Evolutionary conservation across 2,329 filamentous ascomycete genomes (phyloP), one percentile per base, ranked within the genome.

Genomic region (Fusarium sulawesiense): DNA sequence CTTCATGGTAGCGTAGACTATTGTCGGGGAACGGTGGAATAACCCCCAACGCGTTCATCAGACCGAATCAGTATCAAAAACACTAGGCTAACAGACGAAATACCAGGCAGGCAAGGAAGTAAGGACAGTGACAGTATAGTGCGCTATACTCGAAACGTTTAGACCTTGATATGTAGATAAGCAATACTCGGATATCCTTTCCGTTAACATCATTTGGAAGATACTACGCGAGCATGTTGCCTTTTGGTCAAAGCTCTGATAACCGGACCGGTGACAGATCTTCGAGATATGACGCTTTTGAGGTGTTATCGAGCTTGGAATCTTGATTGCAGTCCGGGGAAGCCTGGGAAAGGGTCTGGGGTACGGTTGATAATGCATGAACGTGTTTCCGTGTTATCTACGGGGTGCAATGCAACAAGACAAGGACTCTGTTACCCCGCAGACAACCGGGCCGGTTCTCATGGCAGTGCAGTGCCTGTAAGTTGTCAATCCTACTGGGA

Each of bases 371-470:
- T 23, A 21, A 13, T 18, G n/a, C 49, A 12, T 23, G 3, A 2
- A 8, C 3, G n/a, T 23, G 21, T 44, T 44, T 10, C 20, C 41
- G 41, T 44, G 41, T 16, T 44, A 23, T 44, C 41, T 44, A 23
- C 20, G 21, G 8, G 9, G 20, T 25, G 8, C 20, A 25, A 23
- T 14, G 13, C 6, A 18, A 23, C 21, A 44, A n/a, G 34, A 7
- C 41, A 23, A 23, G 20, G 12, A 3, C 3, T 11, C 4, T n/a
- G 34, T 29, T 37, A 16, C 30, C 21, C 11, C 48, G 21, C 4
- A 6, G 10, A 45, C 18, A 12, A 44, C 56, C 56, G 56, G 56
- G 56, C 56, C 50, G 56, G 50, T 23, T 16, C 44, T 12, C 23
- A 10, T 20, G 4, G 20, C 23, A 4, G 29, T 12, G 23, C 11